Evolutionary conservation across 1,139 yeast species (phyloP).

Genomic region (Yamadazyma atmosphaerica): DNA sequence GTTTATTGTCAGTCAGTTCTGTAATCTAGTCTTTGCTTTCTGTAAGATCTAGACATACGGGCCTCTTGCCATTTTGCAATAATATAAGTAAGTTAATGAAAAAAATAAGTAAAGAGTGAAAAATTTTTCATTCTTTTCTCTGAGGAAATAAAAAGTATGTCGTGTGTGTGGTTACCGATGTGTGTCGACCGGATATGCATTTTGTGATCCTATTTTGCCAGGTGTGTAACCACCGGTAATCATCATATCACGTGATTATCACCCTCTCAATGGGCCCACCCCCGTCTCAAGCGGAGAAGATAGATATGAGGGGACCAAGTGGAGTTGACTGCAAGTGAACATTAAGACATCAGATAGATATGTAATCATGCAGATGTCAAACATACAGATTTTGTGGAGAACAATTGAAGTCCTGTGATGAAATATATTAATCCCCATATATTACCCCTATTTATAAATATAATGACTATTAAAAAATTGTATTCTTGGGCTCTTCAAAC

Average conservation of each 20-base stretch:
- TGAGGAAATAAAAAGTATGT: no score
- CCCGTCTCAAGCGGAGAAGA: slow-evolving; percentile 4
- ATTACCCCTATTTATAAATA: not conserved
- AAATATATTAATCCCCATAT: not conserved
- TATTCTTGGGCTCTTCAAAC: slow-evolving; percentile 33
- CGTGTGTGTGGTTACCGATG: slow-evolving; percentile 1
- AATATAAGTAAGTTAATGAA: slow-evolving; percentile 3
- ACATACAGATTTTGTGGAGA: not conserved
- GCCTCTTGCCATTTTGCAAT: slow-evolving; percentile 85
- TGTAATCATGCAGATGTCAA: not conserved
- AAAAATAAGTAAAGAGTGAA: slow-evolving; percentile 20
- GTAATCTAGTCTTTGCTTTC: slow-evolving; percentile 7
- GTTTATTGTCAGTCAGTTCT: slow-evolving; percentile 5
- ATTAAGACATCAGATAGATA: no score
- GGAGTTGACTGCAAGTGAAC: no score
- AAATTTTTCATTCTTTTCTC: slow-evolving; percentile 19
- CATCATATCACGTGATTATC: no score
- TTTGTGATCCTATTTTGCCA: no score
- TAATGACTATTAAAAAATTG: slow-evolving; percentile 24
- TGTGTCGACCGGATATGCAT: no score
- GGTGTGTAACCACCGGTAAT: no score
- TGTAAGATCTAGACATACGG: no score
- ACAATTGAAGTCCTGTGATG: no score
- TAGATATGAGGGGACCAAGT: slow-evolving; percentile 1
- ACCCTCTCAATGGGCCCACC: no score